A percentile compares a stretch with the other conserved stretches of the same genome.
These are phyloP conservation scores for Macrolepiota fuliginosa DNA, from an alignment of 768 basidiomycete species.

Conservation along the genomic window DNA sequence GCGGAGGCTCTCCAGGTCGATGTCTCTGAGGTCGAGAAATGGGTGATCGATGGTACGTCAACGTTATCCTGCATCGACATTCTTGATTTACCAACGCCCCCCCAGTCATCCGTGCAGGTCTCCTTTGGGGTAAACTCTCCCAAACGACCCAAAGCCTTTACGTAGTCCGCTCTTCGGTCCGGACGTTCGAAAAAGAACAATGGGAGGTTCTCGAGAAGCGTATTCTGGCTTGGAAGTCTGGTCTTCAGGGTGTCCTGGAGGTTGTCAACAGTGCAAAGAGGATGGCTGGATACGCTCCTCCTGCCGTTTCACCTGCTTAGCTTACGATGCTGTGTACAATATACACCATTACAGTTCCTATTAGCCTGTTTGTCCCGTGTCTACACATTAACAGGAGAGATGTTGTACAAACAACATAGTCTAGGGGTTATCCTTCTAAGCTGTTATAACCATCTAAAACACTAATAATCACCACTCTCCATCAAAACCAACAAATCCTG, in stretches of 20 bases:
- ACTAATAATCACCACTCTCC: constrained; percentile 65
- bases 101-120: constrained; percentile 75
- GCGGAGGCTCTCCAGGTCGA: constrained; percentile 67
- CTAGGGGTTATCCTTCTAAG: background rate
- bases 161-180: constrained; percentile 70
- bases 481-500: constrained; percentile 84
- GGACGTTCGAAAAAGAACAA: constrained; percentile 73
- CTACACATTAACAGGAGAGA: background rate
- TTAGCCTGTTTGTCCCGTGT: background rate
- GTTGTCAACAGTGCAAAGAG: constrained; percentile 60
- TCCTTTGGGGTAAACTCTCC: constrained; percentile 80
- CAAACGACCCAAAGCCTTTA: constrained; percentile 74
- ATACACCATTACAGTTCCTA: background rate
- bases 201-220: constrained; percentile 79
- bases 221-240: constrained; percentile 74
- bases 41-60: constrained; percentile 78
- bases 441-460: background rate
- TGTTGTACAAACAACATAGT: background rate
- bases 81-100: background rate
- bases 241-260: constrained; percentile 66
- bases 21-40: constrained; percentile 69
- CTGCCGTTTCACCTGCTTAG: constrained; percentile 20
- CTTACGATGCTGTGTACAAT: constrained; percentile 10
- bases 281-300: constrained; percentile 35
- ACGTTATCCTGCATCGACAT: background rate